Percentiles rank a stretch among this genome's conserved stretches.
Evolutionary conservation across 2,329 filamentous ascomycete species (phyloP).

Genomic region (Fusarium avenaceum): DNA sequence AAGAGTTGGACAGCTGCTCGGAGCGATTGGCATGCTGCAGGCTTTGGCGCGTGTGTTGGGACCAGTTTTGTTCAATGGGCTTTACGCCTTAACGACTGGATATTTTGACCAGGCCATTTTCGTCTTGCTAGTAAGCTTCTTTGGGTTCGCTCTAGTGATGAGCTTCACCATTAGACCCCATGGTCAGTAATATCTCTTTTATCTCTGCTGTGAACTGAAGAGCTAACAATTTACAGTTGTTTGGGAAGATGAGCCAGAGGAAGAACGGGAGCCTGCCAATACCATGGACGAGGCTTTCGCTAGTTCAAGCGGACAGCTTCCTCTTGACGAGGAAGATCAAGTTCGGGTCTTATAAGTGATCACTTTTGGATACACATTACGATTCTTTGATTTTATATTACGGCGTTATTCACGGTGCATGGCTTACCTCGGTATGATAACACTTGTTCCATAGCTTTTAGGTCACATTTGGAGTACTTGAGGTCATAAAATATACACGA

Average conservation of each 20-base stretch:
- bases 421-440: not conserved
- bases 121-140: conserved; percentile 76
- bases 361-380: not conserved
- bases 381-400: not conserved
- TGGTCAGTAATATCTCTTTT: conserved; percentile 68
- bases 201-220: too few species aligned
- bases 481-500: conserved; percentile 23
- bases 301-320: conserved; percentile 29
- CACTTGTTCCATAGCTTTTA: conserved; percentile 11
- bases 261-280: conserved; percentile 47
- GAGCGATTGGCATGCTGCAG: conserved; percentile 88
- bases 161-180: conserved; percentile 80
- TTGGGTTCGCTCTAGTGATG: conserved; percentile 73
- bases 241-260: conserved; percentile 50
- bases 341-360: conserved; percentile 44
- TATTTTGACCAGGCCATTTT: conserved; percentile 87
- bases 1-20: conserved; percentile 86
- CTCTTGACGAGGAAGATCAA: conserved; percentile 50
- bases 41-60: conserved; percentile 83
- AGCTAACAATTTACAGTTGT: conserved; percentile 50
- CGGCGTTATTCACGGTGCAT: not conserved
- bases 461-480: conserved; percentile 7
- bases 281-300: conserved; percentile 23
- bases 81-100: conserved; percentile 86
- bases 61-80: conserved; percentile 85